Evolutionary conservation across 495 filamentous ascomycete species (phyloP), one percentile per base, ranked within the genome.

Genomic region (Neurospora sp.): DNA sequence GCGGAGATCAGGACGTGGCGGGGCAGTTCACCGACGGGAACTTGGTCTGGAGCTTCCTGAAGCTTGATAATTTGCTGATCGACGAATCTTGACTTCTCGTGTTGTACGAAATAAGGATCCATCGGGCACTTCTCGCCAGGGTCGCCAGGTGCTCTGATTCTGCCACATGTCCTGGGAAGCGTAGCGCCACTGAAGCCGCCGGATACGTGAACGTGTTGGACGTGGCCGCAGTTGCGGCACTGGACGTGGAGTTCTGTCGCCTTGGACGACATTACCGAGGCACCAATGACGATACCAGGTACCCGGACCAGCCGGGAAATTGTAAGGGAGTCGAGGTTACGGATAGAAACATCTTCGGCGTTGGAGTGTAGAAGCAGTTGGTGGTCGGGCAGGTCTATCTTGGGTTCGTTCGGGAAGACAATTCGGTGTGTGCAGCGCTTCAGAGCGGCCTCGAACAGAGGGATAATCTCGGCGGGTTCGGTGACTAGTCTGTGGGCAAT

Each of bases 1-100:
- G 96, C 96, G 0, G 93, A 96, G 72, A 98, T 92, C 73, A 98
- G 87, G 66, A 98, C 95, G 80, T 98, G 96, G 37, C 96, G 88
- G 3, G 96, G 96, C 36, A 99, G 85, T 81, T 99, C 96, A 81
- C 96, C 96, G 2, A 99, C 96, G 2, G 96, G 96, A 0, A 99
- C 96, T 79, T 98, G 94, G 79, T 99, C 96, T 7, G 96, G 96
- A 15, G 96, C 96, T 82, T 99, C 96, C 81, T 99, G 96, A 9
- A 99, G 89, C 83, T 99, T 99, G 77, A 99, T 90, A 66, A 98
- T 93, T 79, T 99, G 96, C 77, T 98, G 96, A 78, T 99, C 96
- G 78, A 98, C 94, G 80, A 99, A 99, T 74, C 91, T 89, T 74
- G 92, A 96, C 78, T 92, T 94, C 81, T 98, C 96, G 80, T 99